Evolutionary conservation across 2,329 filamentous ascomycete genomes (phyloP), one percentile per base, ranked within the genome.

Genomic region (Paracoccidioides brasiliensis): DNA sequence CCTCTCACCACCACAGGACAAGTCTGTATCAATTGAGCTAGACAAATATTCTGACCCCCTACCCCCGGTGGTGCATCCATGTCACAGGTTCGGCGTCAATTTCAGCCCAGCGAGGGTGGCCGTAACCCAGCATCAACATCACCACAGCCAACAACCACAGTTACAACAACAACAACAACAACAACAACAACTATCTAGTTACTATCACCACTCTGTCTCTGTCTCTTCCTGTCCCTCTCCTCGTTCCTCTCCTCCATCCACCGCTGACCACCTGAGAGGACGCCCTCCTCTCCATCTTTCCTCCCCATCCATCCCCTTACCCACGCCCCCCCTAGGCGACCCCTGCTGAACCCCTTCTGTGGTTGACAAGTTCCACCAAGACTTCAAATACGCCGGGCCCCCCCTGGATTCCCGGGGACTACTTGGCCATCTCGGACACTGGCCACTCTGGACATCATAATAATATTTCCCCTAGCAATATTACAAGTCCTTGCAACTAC

Each of bases 321-420:
- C 53, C 43, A 56, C 61, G 44, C 52, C 61, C 22, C 53, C 61
- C 14, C n/a, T n/a, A 7, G 15, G 30, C 40, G 38, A 32, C 54
- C 38, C 14, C 37, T 53, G 49, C 38, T 53, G 44, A 22, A 22
- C 22, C 22, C 22, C 22, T 22, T 22, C 22, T 22, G 22, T 22
- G 22, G 22, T 22, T 22, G 22, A 22, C 22, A 1, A 22, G 22
- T 22, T 22, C 22, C 22, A 22, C 22, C 22, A 22, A 22, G 22
- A 22, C 22, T 44, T 41, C 35, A 51, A 37, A 12, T 33, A 33
- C 37, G 38, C 51, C 55, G 14, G 4, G 1, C 3, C 35, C 49
- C 37, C 49, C 37, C 12, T 52, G 49, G 38, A 69, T 70, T 53
- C 64, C 69, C 53, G 65, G 69, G 55, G 67, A 71, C 60, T 69